phyloP scores from a whole-genome alignment of 2,329 filamentous ascomycete species.

The Remersonia thermophila region DNA sequence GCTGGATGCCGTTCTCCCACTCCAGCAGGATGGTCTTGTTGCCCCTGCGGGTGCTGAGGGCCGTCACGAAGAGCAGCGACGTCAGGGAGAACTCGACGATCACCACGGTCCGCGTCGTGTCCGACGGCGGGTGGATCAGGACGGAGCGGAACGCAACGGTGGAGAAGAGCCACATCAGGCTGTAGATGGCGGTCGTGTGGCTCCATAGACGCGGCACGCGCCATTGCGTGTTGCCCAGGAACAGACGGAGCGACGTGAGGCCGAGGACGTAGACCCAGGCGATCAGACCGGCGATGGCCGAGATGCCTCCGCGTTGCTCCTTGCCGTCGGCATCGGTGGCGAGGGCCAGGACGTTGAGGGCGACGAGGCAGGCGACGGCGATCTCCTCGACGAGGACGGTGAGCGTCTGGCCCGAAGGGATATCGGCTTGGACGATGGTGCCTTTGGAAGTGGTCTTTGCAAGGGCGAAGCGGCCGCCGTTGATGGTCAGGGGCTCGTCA shows the following conservation, averaged over 20 bases:
- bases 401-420: conserved; percentile 59
- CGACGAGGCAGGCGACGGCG: conserved; percentile 59
- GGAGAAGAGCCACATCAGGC: conserved; percentile 65
- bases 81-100: conserved; percentile 64
- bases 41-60: conserved; percentile 74
- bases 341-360: conserved; percentile 54
- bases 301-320: conserved; percentile 41
- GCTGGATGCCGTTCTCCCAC: conserved; percentile 78
- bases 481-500: conserved; percentile 42
- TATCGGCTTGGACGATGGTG: conserved; percentile 60
- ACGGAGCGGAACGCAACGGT: conserved; percentile 73
- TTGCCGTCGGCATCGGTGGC: conserved; percentile 46
- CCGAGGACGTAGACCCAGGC: conserved; percentile 73
- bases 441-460: conserved; percentile 49
- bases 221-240: conserved; percentile 51
- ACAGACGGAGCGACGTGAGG: conserved; percentile 61
- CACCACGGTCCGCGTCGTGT: conserved; percentile 48
- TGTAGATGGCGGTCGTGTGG: conserved; percentile 79
- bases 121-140: conserved; percentile 62
- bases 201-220: conserved; percentile 71
- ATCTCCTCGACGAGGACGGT: conserved; percentile 63
- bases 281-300: conserved; percentile 53
- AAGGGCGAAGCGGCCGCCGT: conserved; percentile 44
- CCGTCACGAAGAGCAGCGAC: conserved; percentile 61
- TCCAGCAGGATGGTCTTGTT: conserved; percentile 82